These are phyloP conservation scores for Aspergillus proliferans DNA, from an alignment of 2,329 filamentous ascomycete genomes.

Conservation along the genomic window DNA sequence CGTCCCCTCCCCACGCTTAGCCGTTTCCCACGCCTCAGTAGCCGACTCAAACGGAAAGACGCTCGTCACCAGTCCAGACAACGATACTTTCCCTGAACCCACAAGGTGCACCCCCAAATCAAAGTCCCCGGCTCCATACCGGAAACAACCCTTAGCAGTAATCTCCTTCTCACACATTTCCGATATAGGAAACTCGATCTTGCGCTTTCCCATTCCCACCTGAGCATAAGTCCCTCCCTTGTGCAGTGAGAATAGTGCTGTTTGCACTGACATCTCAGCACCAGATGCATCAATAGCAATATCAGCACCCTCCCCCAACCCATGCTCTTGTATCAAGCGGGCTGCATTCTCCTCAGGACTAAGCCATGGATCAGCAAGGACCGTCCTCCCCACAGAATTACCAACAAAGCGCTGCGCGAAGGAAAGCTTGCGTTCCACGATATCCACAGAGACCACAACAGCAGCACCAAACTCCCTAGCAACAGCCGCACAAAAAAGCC, in stretches of 20 bases:
- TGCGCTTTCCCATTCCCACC: conserved; percentile 30
- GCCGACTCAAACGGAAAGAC: conserved; percentile 28
- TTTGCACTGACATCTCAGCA: conserved; percentile 38
- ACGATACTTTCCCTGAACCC: conserved; percentile 14
- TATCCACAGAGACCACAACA: conserved; percentile 54
- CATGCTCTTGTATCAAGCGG: conserved; percentile 31
- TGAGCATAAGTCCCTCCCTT: conserved; percentile 22
- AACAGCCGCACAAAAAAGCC: conserved; percentile 57
- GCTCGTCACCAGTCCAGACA: conserved; percentile 28
- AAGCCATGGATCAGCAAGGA: not conserved
- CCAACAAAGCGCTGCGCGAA: conserved; percentile 39
- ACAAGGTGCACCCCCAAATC: conserved; percentile 33
- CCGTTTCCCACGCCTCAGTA: conserved; percentile 28
- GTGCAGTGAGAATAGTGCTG: conserved; percentile 33
- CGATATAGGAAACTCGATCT: conserved; percentile 29
- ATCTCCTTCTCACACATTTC: conserved; percentile 27
- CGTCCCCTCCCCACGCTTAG: conserved; percentile 13
- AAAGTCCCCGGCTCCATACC: conserved; percentile 25
- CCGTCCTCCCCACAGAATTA: conserved; percentile 4
- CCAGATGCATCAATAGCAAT: conserved; percentile 38
- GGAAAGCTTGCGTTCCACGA: conserved; percentile 53
- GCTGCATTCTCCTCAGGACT: conserved; percentile 13
- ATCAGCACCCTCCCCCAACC: conserved; percentile 31
- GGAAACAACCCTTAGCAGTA: conserved; percentile 24
- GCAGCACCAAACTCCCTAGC: conserved; percentile 56